phyloP scores from a whole-genome alignment of 83 land plant species.

The Picea mariana region DNA sequence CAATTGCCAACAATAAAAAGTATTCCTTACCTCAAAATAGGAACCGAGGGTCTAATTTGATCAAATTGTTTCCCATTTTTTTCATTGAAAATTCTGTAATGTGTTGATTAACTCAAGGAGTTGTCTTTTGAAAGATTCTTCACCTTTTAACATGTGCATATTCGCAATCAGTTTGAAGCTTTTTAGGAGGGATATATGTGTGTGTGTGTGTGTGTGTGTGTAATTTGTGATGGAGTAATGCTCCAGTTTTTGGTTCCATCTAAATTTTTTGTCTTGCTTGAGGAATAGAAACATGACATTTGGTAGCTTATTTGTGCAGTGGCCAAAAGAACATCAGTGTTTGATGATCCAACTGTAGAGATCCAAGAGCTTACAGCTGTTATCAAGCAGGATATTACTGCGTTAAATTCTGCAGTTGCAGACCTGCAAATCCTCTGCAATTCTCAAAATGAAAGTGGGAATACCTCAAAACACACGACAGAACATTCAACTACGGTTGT shows the following conservation, averaged over 20 bases:
- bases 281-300: not conserved
- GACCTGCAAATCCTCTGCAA: slow-evolving; percentile 39
- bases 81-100: slow-evolving; percentile 2
- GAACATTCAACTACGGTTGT: slow-evolving; percentile 92
- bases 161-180: not conserved
- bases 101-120: not conserved
- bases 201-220: not conserved
- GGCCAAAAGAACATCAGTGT: slow-evolving; percentile 91
- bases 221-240: not conserved
- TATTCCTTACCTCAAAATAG: not conserved
- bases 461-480: slow-evolving; percentile 71
- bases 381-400: slow-evolving; percentile 91
- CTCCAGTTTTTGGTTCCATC: not conserved
- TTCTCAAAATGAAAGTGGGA: slow-evolving; percentile 77
- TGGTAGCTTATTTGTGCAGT: slow-evolving; percentile 46
- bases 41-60: not conserved
- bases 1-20: not conserved
- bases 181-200: not conserved
- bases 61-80: not conserved
- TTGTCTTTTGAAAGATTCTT: not conserved
- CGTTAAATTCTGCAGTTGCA: slow-evolving; percentile 77
- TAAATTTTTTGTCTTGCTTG: not conserved
- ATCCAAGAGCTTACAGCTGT: slow-evolving; percentile 94
- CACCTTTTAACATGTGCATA: not conserved
- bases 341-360: slow-evolving; percentile 94